phyloP scores from a whole-genome alignment of 345 rosid species.

The Pugionium cornutum region DNA sequence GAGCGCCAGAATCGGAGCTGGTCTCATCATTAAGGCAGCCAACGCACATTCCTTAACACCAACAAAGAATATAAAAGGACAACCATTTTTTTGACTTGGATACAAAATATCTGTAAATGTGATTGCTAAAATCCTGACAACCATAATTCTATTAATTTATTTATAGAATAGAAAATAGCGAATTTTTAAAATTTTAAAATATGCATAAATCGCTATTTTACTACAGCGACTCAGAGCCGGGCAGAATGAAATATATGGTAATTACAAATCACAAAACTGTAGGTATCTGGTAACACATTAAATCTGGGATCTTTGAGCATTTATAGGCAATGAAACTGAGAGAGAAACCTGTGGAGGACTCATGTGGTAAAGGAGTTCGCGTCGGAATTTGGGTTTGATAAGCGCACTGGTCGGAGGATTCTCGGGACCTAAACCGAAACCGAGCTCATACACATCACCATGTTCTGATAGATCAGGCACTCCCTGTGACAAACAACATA shows the following conservation, averaged over 20 bases:
- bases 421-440: conserved; percentile 66
- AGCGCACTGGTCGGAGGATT: conserved; percentile 76
- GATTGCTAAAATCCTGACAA: too few species aligned
- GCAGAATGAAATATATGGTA: too few species aligned
- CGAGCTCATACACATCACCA: conserved; percentile 69
- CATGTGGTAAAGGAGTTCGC: conserved; percentile 63
- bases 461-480: conserved; percentile 68
- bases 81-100: not conserved
- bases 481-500: conserved; percentile 53
- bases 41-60: conserved; percentile 62
- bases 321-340: conserved; percentile 16
- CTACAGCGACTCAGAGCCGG: too few species aligned
- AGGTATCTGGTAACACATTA: not conserved
- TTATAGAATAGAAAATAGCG: too few species aligned
- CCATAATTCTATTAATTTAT: too few species aligned
- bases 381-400: conserved; percentile 57
- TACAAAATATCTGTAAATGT: not conserved
- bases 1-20: conserved; percentile 67
- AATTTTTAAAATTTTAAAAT: too few species aligned
- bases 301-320: not conserved
- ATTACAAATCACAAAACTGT: too few species aligned
- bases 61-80: not conserved
- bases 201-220: too few species aligned
- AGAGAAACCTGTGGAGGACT: conserved; percentile 66
- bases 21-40: conserved; percentile 71